Base-by-base conservation (phyloP, 306 rosid species). In the Prunus dulcis region DNA sequence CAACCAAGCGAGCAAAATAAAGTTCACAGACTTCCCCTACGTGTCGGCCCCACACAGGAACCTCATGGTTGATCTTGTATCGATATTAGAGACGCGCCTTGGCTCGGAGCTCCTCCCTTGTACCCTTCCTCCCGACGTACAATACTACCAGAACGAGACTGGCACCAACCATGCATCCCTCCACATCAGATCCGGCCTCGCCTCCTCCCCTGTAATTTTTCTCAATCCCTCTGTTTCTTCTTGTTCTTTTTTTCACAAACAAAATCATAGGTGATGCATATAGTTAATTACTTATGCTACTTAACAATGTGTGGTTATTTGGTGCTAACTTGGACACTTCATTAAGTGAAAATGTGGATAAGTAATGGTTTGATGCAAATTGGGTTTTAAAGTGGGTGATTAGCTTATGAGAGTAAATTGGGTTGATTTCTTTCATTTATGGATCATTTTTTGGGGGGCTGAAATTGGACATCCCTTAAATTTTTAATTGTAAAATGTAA, bases 101-200 rank as follows among this genome's bases (percentile, higher is more conserved):
- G 66, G 74, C 12, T 82, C 91, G 17, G 89, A 84, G 64, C 96
- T 91, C 86, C 87, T 91, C 75, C 97, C 93, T 52, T 93, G 86
- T 41, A 64, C 86, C 1, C 89, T 93, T 20, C 94, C 97, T 13
- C 69, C 74, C 9, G 90, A 94, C 78, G 91, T 88, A 28, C 88
- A 84, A 69, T 79, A 70, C 71, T 90, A 68, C 56, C 89, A 84
- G 20, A 94, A 49, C 72, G 80, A 79, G 11, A 76, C 0, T 38
- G 87, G 78, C 19, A 61, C 85, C 25, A 78, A 91, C 46, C 82
- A 85, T 67, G 91, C 87, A 30, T 79, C 91, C 0, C 89, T 91
- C n/a, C 93, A 90, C 64, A 79, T 87, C 63, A 79, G 89, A 83
- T 64, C 93, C 5, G 91, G 85, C 80, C 77, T 60, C 46, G 25